Conservation (phyloP, 345 rosid species). For the Turritis glabra region DNA sequence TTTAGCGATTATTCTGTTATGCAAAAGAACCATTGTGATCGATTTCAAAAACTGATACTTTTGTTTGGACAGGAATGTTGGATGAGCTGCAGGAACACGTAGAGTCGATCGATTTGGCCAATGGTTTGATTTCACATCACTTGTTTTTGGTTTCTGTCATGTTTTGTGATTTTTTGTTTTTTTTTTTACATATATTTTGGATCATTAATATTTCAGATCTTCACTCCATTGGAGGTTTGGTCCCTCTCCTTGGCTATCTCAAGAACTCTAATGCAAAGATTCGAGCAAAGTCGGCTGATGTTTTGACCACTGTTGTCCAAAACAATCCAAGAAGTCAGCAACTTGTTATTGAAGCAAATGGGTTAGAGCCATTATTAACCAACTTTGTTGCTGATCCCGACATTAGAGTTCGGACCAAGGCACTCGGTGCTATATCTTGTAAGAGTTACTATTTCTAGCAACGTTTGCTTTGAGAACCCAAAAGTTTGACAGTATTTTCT, state of each 20-base stretch:
- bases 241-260: constrained; percentile 77
- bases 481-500: constrained; percentile 16
- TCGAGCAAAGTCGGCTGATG: constrained; percentile 92
- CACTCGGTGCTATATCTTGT: constrained; percentile 96
- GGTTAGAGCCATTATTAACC: constrained; percentile 68
- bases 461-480: neutral
- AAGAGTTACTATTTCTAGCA: constrained; percentile 37
- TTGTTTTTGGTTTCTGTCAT: neutral
- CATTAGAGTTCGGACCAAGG: constrained; percentile 65
- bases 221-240: constrained; percentile 85
- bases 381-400: constrained; percentile 73
- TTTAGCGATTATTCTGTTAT: neutral
- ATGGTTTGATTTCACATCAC: constrained; percentile 28
- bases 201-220: constrained; percentile 60
- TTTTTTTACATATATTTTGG: neutral
- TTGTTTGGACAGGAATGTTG: constrained; percentile 34
- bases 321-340: constrained; percentile 89
- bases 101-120: constrained; percentile 37
- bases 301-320: constrained; percentile 81
- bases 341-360: constrained; percentile 95
- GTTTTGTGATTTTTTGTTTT: neutral
- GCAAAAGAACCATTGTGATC: neutral
- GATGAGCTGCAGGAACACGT: constrained; percentile 41
- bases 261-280: constrained; percentile 70
- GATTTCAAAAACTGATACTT: neutral